Conservation (phyloP, 164 flowering plant genomes). For the Vitis vinifera region ASM3070453v1 NC_081815.1:2511001-2511500, state of each 20-base stretch:
- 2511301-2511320: constrained; percentile 95
- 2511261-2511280: constrained; percentile 92
- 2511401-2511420: constrained; percentile 95
- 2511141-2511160: constrained; percentile 87
- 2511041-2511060: not conserved
- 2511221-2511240: constrained; percentile 85
- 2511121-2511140: constrained; percentile 96
- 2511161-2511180: constrained; percentile 73
- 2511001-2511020: not conserved
- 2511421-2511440: constrained; percentile 98
- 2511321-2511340: constrained; percentile 90
- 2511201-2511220: constrained; percentile 61
- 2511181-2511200: constrained; percentile 73
- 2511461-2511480: constrained; percentile 80
- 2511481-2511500: constrained; percentile 75
- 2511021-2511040: too few species aligned
- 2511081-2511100: constrained; percentile 13
- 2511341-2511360: constrained; percentile 87
- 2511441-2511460: constrained; percentile 97
- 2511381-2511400: constrained; percentile 59
- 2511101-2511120: constrained; percentile 16
- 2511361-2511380: constrained; percentile 49
- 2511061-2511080: constrained; percentile 28
- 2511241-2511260: constrained; percentile 63
- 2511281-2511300: constrained; percentile 83